Base-by-base conservation (phyloP, 129 eudicot species). In the Solidago caesia region DNA sequence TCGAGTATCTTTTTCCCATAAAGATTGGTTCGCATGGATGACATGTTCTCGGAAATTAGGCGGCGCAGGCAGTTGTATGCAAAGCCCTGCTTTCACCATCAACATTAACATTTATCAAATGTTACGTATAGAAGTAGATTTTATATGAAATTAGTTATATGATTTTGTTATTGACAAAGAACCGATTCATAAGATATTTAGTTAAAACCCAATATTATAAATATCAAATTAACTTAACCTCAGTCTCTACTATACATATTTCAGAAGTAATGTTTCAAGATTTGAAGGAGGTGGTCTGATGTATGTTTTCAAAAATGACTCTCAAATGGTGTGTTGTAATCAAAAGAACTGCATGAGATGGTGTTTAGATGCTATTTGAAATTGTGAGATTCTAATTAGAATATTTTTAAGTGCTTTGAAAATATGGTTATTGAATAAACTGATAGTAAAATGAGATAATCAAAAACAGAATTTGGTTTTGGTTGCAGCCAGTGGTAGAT, bases 1-100 rank as follows among this genome's bases (percentile, higher is more conserved):
- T 78, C 80, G 44, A 89, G 87, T 62, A 89, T 72, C 79, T 86
- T 89, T 58, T 73, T 86, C 41, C 96, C 96, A 45, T 84, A 89
- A 8, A 84, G 71, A 76, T 86, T 86, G 80, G 75, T 86, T 44
- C 82, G 74, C 89, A 89, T 84, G 10, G 73, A 73, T 55, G 79
- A 15, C 26, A 66, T 69, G 77, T 86, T 80, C 21, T 66, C 70
- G 44, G 74, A 68, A 67, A 89, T 77, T 42, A 86, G 67, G 43
- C 56, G 64, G 25, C 79, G 58, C 67, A 84, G 79, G 27, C 70
- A 77, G 11, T 77, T 71, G 25, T 52, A 79, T 14, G 81, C 82
- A 44, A 8, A 27, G 4, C 91, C 96, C 96, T 89, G 81, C 70
- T 44, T 39, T 65, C 78, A 66, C 62, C 52, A 72, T 52, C 15